A percentile compares a stretch with the other conserved stretches of the same genome.
These are phyloP conservation scores for Claviceps paspali DNA, from an alignment of 2,329 filamentous ascomycete species.

Conservation along the genomic window DNA sequence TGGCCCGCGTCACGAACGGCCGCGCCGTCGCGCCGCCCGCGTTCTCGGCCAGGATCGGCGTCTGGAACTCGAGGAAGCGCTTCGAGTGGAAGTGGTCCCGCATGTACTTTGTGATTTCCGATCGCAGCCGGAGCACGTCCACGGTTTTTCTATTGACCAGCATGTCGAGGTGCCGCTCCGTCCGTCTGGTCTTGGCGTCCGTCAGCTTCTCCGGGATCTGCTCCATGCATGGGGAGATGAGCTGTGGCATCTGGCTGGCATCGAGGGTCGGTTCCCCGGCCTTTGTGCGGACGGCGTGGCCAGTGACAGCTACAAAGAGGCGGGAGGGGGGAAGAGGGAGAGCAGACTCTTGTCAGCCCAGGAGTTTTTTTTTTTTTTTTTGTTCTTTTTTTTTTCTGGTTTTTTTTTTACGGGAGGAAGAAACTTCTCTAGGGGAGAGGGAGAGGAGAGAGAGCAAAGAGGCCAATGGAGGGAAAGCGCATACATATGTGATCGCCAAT, in stretches of 20 bases:
- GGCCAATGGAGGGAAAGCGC: constrained; percentile 13
- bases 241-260: constrained; percentile 49
- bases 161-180: constrained; percentile 74
- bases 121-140: constrained; percentile 59
- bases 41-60: constrained; percentile 67
- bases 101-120: constrained; percentile 58
- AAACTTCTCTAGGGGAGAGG: too few species aligned
- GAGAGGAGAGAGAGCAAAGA: constrained; percentile 7
- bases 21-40: constrained; percentile 81
- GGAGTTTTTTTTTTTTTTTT: too few species aligned
- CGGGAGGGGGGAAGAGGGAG: too few species aligned
- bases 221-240: constrained; percentile 67
- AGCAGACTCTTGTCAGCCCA: constrained; percentile 12
- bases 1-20: constrained; percentile 68
- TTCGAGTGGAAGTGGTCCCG: constrained; percentile 56
- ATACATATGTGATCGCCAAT: constrained; percentile 75
- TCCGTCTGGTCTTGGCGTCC: constrained; percentile 56
- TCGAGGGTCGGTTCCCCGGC: constrained; percentile 65
- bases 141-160: constrained; percentile 55
- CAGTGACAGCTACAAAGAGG: constrained; percentile 52
- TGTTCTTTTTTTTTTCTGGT: too few species aligned
- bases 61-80: constrained; percentile 76
- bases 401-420: too few species aligned
- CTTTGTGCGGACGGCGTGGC: constrained; percentile 51
- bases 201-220: constrained; percentile 57